phyloP scores from a whole-genome alignment of 2,329 filamentous ascomycete species.

The Trichoderma guizhouense region DNA sequence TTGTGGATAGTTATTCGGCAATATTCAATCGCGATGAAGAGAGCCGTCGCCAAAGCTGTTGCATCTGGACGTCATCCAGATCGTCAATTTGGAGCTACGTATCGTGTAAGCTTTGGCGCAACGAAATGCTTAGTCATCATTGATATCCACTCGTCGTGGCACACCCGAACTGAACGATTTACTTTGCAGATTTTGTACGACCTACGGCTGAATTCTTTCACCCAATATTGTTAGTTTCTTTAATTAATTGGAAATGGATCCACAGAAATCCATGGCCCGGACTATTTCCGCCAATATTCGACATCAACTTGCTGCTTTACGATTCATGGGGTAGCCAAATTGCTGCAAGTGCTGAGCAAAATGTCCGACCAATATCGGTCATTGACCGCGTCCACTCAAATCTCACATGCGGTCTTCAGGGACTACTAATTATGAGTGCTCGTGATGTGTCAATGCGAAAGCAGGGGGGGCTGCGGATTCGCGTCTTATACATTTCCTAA shows the following conservation, averaged over 20 bases:
- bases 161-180: neutral
- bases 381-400: neutral
- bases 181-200: neutral
- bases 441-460: neutral
- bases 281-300: neutral
- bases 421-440: neutral
- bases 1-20: neutral
- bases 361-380: neutral
- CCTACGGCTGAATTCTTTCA: neutral
- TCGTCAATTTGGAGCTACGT: slow-evolving; percentile 13
- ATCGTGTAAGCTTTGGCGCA: slow-evolving; percentile 3
- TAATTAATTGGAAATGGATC: neutral
- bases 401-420: neutral
- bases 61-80: neutral
- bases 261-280: neutral
- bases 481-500: neutral
- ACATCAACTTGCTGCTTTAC: neutral
- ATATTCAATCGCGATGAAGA: neutral
- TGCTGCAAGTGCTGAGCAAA: neutral
- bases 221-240: neutral
- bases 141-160: neutral
- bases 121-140: slow-evolving; percentile 1
- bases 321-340: neutral
- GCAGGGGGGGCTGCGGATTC: neutral
- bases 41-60: neutral